Evolutionary conservation across 2,329 filamentous ascomycete species (phyloP).

Genomic region (Zelopaecilomyces penicillatus): DNA sequence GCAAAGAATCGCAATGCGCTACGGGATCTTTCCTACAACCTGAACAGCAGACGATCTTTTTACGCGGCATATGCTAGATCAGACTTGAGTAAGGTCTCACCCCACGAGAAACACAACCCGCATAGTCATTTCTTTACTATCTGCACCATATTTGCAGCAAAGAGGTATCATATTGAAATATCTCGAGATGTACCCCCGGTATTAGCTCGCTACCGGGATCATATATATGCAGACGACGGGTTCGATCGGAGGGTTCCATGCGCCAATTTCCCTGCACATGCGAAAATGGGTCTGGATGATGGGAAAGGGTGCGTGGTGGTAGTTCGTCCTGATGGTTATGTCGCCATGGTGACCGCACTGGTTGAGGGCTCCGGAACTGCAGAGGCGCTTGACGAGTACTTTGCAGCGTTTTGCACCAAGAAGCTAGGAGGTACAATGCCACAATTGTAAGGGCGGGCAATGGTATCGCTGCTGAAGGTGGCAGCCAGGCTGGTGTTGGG

Average conservation of each 20-base stretch:
- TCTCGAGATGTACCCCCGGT: slow-evolving; percentile 58
- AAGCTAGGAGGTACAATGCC: slow-evolving; percentile 30
- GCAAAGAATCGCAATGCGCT: slow-evolving; percentile 53
- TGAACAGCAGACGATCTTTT: slow-evolving; percentile 63
- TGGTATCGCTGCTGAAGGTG: no score
- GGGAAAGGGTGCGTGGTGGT: slow-evolving; percentile 72
- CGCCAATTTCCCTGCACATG: slow-evolving; percentile 67
- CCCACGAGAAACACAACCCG: slow-evolving; percentile 78
- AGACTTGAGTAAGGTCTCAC: slow-evolving; percentile 55
- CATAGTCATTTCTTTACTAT: slow-evolving; percentile 77
- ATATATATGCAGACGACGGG: slow-evolving; percentile 80
- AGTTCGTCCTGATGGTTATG: slow-evolving; percentile 79
- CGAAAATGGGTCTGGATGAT: slow-evolving; percentile 74
- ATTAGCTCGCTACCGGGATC: slow-evolving; percentile 67
- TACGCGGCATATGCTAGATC: slow-evolving; percentile 55
- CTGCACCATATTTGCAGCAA: slow-evolving; percentile 64
- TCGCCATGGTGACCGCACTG: slow-evolving; percentile 66
- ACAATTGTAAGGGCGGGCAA: slow-evolving; percentile 15
- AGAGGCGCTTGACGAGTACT: slow-evolving; percentile 77
- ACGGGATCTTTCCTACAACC: slow-evolving; percentile 56
- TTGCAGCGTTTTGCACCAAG: slow-evolving; percentile 63
- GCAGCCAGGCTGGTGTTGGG: no score
- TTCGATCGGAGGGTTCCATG: slow-evolving; percentile 62
- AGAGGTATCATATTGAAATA: slow-evolving; percentile 64
- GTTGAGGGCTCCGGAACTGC: slow-evolving; percentile 71